Percentiles rank a stretch among this genome's conserved stretches.
These are phyloP conservation scores for Diaporthe sp. DNA, from an alignment of 2,329 filamentous ascomycete species.

Conservation along the genomic window DNA sequence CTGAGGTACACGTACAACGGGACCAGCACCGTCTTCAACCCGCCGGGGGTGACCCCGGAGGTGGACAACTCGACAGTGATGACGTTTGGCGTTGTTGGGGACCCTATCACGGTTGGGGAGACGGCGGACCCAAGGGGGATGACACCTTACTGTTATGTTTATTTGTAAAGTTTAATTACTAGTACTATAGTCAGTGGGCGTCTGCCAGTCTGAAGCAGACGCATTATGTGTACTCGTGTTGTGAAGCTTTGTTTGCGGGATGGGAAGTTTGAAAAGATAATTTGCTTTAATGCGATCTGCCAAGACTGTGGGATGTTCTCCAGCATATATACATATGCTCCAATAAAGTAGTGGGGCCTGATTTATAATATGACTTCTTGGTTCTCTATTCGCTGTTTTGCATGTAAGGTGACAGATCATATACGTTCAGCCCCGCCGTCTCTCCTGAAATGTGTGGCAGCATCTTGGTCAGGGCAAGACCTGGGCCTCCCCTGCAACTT, in stretches of 20 bases:
- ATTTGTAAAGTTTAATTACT: slow-evolving; percentile 10
- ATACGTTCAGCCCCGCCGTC: not conserved
- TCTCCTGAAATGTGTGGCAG: not conserved
- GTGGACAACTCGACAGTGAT: slow-evolving; percentile 35
- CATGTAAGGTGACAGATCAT: not conserved
- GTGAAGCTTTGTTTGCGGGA: not conserved
- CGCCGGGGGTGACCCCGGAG: slow-evolving; percentile 24
- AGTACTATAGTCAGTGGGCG: not conserved
- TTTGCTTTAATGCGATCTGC: not conserved
- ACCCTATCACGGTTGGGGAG: slow-evolving; percentile 12
- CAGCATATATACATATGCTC: not conserved
- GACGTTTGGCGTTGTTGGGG: slow-evolving; percentile 26
- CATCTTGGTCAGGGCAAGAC: not conserved
- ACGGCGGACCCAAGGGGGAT: slow-evolving; percentile 11
- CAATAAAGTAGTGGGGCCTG: not conserved
- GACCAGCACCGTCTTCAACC: slow-evolving; percentile 37
- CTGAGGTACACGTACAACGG: slow-evolving; percentile 36
- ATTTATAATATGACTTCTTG: not conserved
- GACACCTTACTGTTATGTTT: slow-evolving; percentile 36
- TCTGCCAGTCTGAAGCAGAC: not conserved
- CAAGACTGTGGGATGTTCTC: not conserved
- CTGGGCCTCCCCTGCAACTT: not conserved
- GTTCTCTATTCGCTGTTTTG: not conserved
- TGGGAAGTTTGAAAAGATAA: not conserved
- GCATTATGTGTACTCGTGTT: not conserved